Percentiles rank a stretch among this genome's conserved stretches.
phyloP scores from a whole-genome alignment of 108 stramenopile genomes.

The Nitzschia inconspicua region DNA sequence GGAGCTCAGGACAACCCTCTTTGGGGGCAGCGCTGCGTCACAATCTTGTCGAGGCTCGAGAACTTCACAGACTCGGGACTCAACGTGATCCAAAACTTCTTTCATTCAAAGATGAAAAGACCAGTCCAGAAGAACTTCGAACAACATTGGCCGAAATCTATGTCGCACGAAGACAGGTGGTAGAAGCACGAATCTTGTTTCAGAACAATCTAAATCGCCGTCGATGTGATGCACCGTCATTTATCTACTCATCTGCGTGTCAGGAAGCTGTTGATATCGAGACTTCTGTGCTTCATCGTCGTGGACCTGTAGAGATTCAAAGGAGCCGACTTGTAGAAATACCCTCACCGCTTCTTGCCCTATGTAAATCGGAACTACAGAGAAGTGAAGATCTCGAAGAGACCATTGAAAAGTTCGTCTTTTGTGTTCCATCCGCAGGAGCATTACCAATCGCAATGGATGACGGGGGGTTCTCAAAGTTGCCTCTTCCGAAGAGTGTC shows the following conservation, averaged over 20 bases:
- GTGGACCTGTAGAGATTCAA: constrained; percentile 32
- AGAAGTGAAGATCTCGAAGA: constrained; percentile 53
- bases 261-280: constrained; percentile 39
- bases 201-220: constrained; percentile 39
- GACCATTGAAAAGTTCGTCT: constrained; percentile 67
- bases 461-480: background rate
- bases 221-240: constrained; percentile 50
- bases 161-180: constrained; percentile 17
- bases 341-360: constrained; percentile 52
- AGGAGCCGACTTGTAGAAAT: constrained; percentile 43
- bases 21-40: constrained; percentile 33
- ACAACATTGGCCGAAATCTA: constrained; percentile 38
- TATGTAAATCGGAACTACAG: constrained; percentile 54
- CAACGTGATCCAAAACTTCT: background rate
- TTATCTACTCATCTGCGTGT: constrained; percentile 42
- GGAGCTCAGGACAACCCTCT: constrained; percentile 46
- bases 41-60: constrained; percentile 37
- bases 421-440: constrained; percentile 75
- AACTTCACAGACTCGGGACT: constrained; percentile 15
- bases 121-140: constrained; percentile 31
- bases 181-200: constrained; percentile 31
- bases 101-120: background rate
- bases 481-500: background rate
- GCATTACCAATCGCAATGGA: constrained; percentile 31
- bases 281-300: constrained; percentile 23